Percentiles rank a stretch among this genome's conserved stretches.
Conservation (phyloP, 2,329 filamentous ascomycete genomes). For the Nemania sp. region DNA sequence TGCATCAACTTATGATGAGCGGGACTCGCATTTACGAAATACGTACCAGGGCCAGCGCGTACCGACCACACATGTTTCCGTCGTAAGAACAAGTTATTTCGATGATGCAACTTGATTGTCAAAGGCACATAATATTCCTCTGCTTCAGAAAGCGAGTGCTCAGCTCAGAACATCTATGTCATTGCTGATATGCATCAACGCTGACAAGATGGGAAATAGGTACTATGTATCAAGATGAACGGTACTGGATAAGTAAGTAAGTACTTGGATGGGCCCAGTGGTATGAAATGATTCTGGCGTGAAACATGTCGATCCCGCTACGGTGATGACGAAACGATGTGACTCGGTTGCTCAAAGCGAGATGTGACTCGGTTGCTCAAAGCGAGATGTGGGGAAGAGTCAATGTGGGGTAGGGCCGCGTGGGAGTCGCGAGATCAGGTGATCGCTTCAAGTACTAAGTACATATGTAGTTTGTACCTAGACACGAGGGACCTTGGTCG, state of each 20-base stretch:
- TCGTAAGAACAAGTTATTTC: neutral
- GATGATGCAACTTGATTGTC: neutral
- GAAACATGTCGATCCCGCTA: neutral
- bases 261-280: no score
- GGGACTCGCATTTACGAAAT: conserved; percentile 6
- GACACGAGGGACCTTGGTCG: no score
- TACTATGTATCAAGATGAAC: neutral
- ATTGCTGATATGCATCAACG: neutral
- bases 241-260: neutral
- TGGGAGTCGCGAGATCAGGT: conserved; percentile 35
- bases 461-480: no score
- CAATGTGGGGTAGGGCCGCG: conserved; percentile 18
- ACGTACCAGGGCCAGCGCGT: conserved; percentile 65
- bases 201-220: neutral
- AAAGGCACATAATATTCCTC: neutral
- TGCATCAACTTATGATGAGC: conserved; percentile 16
- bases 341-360: neutral
- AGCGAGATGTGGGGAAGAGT: neutral
- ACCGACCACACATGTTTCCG: conserved; percentile 67
- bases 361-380: neutral
- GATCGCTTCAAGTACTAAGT: conserved; percentile 24
- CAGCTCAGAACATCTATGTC: neutral
- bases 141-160: neutral
- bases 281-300: neutral
- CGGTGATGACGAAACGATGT: neutral